Percentiles rank a stretch among this genome's conserved stretches.
These are phyloP conservation scores for Stemphylium vesicarium DNA, from an alignment of 2,329 filamentous ascomycete genomes.

Conservation along the genomic window DNA sequence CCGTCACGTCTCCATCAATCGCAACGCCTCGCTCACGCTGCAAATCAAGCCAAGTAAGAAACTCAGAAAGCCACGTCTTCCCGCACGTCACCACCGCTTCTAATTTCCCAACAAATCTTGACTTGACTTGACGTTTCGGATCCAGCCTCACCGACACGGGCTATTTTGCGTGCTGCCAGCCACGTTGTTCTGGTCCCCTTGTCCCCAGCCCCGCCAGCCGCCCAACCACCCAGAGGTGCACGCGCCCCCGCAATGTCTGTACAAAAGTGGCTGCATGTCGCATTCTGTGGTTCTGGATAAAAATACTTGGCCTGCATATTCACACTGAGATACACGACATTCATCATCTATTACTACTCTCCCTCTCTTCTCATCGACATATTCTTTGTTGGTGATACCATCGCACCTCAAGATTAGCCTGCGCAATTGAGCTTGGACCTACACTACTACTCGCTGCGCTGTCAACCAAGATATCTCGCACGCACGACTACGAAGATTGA, in stretches of 20 bases:
- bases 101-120: conserved; percentile 1
- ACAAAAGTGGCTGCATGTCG: conserved; percentile 39
- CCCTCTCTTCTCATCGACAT: neutral
- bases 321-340: neutral
- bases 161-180: conserved; percentile 8
- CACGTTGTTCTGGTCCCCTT: conserved; percentile 16
- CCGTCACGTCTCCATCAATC: neutral
- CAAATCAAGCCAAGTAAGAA: neutral
- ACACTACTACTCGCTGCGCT: neutral
- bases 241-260: conserved; percentile 32
- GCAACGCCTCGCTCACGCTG: neutral
- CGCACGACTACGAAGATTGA: too few relatives aligned
- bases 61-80: neutral
- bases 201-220: conserved; percentile 11
- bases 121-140: conserved; percentile 19
- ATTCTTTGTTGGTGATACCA: neutral
- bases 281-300: conserved; percentile 11
- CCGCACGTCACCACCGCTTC: neutral
- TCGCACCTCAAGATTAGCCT: neutral
- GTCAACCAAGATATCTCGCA: neutral
- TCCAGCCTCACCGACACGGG: conserved; percentile 20
- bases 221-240: conserved; percentile 32
- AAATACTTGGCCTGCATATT: conserved; percentile 23
- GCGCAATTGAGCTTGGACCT: neutral
- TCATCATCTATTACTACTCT: neutral